Evolutionary conservation across 345 rosid genomes (phyloP).

Genomic region (Noccaea caerulescens): DNA sequence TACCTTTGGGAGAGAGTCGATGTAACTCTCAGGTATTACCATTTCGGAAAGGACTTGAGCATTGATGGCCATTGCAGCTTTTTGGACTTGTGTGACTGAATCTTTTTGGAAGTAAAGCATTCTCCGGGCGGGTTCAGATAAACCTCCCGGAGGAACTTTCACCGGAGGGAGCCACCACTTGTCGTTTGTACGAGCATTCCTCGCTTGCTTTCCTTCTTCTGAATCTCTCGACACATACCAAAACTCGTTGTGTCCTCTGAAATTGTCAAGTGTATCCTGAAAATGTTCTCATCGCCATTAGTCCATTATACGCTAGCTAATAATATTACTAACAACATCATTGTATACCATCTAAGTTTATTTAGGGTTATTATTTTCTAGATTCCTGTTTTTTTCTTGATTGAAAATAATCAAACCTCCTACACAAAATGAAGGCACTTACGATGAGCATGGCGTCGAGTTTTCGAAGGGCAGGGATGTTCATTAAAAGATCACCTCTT

Average conservation of each 20-base stretch:
- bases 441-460: slow-evolving; percentile 90
- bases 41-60: slow-evolving; percentile 95
- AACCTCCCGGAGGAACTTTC: slow-evolving; percentile 74
- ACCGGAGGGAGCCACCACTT: slow-evolving; percentile 96
- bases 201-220: slow-evolving; percentile 53
- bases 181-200: slow-evolving; percentile 58
- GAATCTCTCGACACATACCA: slow-evolving; percentile 79
- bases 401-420: background rate
- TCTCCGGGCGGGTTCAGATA: slow-evolving; percentile 65
- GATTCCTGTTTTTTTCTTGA: no score
- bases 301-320: slow-evolving; percentile 12
- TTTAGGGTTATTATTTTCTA: no score
- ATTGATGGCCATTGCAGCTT: slow-evolving; percentile 96
- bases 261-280: slow-evolving; percentile 73
- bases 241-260: slow-evolving; percentile 76
- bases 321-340: background rate
- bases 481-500: slow-evolving; percentile 81
- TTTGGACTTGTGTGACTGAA: slow-evolving; percentile 92
- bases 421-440: slow-evolving; percentile 34
- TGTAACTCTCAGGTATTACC: slow-evolving; percentile 84
- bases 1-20: slow-evolving; percentile 93
- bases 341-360: no score
- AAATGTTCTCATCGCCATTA: slow-evolving; percentile 18
- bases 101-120: slow-evolving; percentile 84
- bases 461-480: slow-evolving; percentile 85